Evolutionary conservation across 805 yeast species (phyloP), one percentile per base, ranked within the genome.

Genomic region (Saccharomyces mikatae): DNA sequence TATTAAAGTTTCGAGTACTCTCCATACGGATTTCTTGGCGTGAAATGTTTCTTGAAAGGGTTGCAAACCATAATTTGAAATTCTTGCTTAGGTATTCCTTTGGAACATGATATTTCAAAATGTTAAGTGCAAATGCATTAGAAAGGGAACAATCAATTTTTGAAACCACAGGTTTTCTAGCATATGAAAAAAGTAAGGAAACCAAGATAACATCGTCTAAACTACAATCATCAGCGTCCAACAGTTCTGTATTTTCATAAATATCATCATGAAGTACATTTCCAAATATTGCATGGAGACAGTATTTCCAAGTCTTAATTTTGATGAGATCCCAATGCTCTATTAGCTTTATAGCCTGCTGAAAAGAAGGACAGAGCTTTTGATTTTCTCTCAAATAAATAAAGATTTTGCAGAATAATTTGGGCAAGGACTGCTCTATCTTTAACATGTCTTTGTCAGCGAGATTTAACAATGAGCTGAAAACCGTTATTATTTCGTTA

Each of bases 11-110:
- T 36, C 13, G 2, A 6, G 44, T 6, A 8, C 13, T 36, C 11
- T 36, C 22, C 10, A 17, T 21, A 17, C 9, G 11, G 6, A 36
- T 11, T 17, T 36, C 44, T 36, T 17, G 5, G 24, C 11, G 44
- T 36, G 24, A 36, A 17, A 36, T 17, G 3, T 17, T 36, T 17
- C 46, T 49, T 14, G 60, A 36, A 41, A 54, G 56, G 44, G 57
- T 53, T 0, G 62, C 62, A 11, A 50, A 32, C 62, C 65, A 60
- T 10, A 56, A 47, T 27, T 57, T 48, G 32, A 62, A 62, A 47
- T 62, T 57, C 3, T 49, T 36, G 1, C 65, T 54, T 4, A 54
- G 24, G 26, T 50, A 46, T n/a, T 54, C 46, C 5, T 31, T 26
- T 2, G 58, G 54, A 3, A 54, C 46, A 6, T 53, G 32, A 9